Conservation (phyloP, 2,329 filamentous ascomycete genomes). For the Venturia pyrina region DNA sequence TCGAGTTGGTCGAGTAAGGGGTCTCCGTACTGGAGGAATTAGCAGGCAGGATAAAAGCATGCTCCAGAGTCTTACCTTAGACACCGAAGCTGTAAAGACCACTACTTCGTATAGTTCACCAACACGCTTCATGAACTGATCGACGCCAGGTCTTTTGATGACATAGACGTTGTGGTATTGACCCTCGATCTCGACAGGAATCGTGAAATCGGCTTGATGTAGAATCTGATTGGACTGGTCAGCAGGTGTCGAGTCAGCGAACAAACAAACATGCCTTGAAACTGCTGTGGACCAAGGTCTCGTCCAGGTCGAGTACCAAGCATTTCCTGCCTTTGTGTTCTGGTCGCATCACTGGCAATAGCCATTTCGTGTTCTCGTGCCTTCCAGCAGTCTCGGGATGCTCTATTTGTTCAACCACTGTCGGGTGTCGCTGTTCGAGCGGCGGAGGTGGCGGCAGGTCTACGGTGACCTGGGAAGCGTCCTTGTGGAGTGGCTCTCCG, state of each 20-base stretch:
- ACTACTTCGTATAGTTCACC: conserved; percentile 97
- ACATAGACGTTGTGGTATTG: conserved; percentile 99
- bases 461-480: conserved; percentile 21
- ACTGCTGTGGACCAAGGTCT: conserved; percentile 95
- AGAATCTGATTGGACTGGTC: conserved; percentile 58
- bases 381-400: conserved; percentile 13
- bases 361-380: conserved; percentile 50
- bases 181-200: conserved; percentile 96
- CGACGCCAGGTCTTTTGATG: conserved; percentile 96
- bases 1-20: conserved; percentile 92
- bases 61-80: conserved; percentile 54
- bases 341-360: conserved; percentile 73
- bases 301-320: conserved; percentile 87
- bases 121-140: conserved; percentile 97
- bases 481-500: conserved; percentile 18
- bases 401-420: conserved; percentile 23
- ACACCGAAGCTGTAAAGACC: conserved; percentile 96
- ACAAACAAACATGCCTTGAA: conserved; percentile 64
- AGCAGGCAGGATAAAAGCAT: conserved; percentile 10
- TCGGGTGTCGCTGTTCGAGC: conserved; percentile 33
- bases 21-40: conserved; percentile 67
- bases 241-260: conserved; percentile 8
- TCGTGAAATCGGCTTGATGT: conserved; percentile 97
- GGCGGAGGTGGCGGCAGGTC: conserved; percentile 49
- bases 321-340: conserved; percentile 85